Evolutionary conservation across 23 red algal species (phyloP).

Genomic region (Gracilaria gracilis): DNA sequence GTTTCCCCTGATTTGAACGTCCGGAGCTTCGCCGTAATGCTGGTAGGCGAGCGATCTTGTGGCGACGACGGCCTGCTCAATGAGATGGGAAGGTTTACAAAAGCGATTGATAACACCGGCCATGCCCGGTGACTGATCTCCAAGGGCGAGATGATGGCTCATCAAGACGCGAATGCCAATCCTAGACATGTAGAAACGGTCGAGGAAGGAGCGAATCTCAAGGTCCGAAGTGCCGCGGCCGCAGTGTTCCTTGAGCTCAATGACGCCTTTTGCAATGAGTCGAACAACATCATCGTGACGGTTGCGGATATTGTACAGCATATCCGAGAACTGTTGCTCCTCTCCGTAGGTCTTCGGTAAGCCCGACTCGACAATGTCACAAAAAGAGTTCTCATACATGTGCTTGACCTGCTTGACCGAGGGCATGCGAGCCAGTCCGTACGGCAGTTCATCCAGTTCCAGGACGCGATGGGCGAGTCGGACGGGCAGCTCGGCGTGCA

Average conservation of each 20-base stretch:
- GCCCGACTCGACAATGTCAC: conserved; percentile 73
- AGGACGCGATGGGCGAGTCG: conserved; percentile 89
- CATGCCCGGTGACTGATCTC: conserved; percentile 56
- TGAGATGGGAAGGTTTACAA: conserved; percentile 84
- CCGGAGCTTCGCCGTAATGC: conserved; percentile 87
- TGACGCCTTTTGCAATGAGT: conserved; percentile 91
- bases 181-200: conserved; percentile 95
- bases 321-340: conserved; percentile 82
- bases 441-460: conserved; percentile 87
- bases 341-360: conserved; percentile 62
- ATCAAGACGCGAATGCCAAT: conserved; percentile 96
- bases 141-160: conserved; percentile 87
- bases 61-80: conserved; percentile 79
- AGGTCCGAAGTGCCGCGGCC: conserved; percentile 80
- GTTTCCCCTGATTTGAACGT: conserved; percentile 86
- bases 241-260: conserved; percentile 91
- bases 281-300: conserved; percentile 91
- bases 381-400: conserved; percentile 91
- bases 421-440: conserved; percentile 90
- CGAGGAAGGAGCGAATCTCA: conserved; percentile 92
- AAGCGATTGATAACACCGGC: conserved; percentile 92
- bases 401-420: conserved; percentile 80
- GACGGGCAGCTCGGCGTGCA: conserved; percentile 90
- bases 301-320: conserved; percentile 75
- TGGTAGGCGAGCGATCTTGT: conserved; percentile 81